Evolutionary conservation across 78 protist species (phyloP).

Genomic region (Fonticula alba): DNA sequence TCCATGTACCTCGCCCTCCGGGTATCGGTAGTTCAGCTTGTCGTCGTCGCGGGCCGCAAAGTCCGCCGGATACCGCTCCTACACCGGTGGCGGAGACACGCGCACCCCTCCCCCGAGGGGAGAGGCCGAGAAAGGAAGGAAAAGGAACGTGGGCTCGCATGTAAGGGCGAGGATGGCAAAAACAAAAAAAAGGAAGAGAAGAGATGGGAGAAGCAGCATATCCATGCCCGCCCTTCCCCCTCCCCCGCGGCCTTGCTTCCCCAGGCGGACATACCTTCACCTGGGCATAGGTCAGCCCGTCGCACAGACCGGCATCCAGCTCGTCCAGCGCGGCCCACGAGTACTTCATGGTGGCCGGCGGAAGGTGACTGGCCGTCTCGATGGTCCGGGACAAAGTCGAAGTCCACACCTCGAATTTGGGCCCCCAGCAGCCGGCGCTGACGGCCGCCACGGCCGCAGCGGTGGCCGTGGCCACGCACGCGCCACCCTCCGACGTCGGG

Average conservation of each 20-base stretch:
- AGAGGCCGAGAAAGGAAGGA: neutral
- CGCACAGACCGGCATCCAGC: slow-evolving; percentile 79
- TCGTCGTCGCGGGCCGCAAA: slow-evolving; percentile 31
- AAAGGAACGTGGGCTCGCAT: no score
- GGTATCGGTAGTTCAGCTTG: slow-evolving; percentile 69
- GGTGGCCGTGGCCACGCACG: no score
- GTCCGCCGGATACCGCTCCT: slow-evolving; percentile 37
- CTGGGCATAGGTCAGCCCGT: slow-evolving; percentile 78
- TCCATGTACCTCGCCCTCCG: slow-evolving; percentile 53
- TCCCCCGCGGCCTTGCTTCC: no score
- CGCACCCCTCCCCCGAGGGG: slow-evolving; percentile 60
- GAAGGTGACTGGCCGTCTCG: neutral
- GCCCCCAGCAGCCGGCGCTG: no score
- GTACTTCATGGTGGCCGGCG: neutral
- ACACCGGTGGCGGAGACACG: slow-evolving; percentile 51
- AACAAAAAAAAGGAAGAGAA: neutral
- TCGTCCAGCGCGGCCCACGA: slow-evolving; percentile 66
- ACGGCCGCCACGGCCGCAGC: no score
- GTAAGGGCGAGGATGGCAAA: no score
- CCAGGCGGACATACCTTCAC: no score
- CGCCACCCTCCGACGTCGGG: no score
- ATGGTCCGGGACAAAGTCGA: neutral
- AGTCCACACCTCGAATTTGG: neutral
- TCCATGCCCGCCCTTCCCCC: no score
- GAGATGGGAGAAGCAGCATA: neutral